Percentiles rank a stretch among this genome's conserved stretches.
Evolutionary conservation across 495 filamentous ascomycete genomes (phyloP).

Genomic region (Cudoniella acicularis): DNA sequence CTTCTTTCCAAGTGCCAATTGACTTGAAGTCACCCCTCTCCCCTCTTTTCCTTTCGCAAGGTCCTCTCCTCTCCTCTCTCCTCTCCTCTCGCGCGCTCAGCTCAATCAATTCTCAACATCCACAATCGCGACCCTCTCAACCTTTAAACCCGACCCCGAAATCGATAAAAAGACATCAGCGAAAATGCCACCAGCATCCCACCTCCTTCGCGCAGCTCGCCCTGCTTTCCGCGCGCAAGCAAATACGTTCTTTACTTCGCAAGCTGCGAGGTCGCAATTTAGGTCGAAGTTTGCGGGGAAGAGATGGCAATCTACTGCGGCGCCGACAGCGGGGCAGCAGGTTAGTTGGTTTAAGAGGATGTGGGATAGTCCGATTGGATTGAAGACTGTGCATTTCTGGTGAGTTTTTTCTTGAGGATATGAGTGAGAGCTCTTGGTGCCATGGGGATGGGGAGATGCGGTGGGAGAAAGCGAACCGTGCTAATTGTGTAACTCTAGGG

Average conservation of each 20-base stretch:
- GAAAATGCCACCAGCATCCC: constrained; percentile 22
- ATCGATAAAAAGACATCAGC: background rate
- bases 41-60: background rate
- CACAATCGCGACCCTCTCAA: background rate
- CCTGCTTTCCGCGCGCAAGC: constrained; percentile 23
- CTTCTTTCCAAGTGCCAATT: background rate
- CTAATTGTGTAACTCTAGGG: constrained; percentile 49
- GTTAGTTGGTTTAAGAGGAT: constrained; percentile 65
- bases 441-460: background rate
- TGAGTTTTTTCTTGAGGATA: constrained; percentile 36
- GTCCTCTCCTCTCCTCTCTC: constrained; percentile 2
- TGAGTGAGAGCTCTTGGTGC: background rate
- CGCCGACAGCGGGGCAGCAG: constrained; percentile 42
- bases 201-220: constrained; percentile 25
- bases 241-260: constrained; percentile 18
- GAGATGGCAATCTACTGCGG: constrained; percentile 59
- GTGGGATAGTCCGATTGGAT: constrained; percentile 81
- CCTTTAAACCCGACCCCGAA: background rate
- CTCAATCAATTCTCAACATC: background rate
- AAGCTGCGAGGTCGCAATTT: constrained; percentile 14
- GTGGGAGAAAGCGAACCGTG: background rate
- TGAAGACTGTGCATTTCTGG: constrained; percentile 99
- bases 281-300: constrained; percentile 37
- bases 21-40: background rate
- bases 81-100: background rate